Evolutionary conservation across 2,329 filamentous ascomycete genomes (phyloP), one percentile per base, ranked within the genome.

Genomic region (Colletotrichum shisoi): DNA sequence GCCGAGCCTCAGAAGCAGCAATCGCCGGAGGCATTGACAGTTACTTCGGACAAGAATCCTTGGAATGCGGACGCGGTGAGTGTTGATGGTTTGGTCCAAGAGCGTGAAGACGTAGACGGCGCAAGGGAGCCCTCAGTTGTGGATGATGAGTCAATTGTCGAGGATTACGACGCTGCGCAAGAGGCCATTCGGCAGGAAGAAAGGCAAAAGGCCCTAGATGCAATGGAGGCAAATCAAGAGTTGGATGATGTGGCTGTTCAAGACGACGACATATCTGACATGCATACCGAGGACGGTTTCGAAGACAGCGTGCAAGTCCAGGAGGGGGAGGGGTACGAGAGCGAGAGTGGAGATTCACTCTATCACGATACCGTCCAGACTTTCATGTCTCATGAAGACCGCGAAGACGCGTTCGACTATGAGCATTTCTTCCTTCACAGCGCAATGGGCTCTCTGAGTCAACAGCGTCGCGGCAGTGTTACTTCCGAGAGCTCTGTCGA

Each of bases 351-450:
- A 72, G 84, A 88, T 60, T 86, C 86, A 13, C 80, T 89, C 7
- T 89, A 91, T 72, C 86, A 89, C 72, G 88, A 89, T 71, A 81
- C 84, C 0, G 76, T 83, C 54, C 82, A 86, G 62, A 83, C 86
- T 58, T 84, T 85, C 9, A 79, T 91, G 6, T 92, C 93, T 0
- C 94, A 98, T 73, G 94, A 98, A 79, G 93, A 97, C 76, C 91
- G 94, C 21, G 89, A 94, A 71, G 94, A 98, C 77, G 94, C 94
- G 1, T 98, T 98, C 74, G 94, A 98, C 76, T 98, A 98, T 70
- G 92, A 97, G 76, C 90, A 96, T 75, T 97, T 97, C 79, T 97
- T 97, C 77, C 83, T 97, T 15, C 93, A 97, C 76, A 96, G 92
- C 71, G 93, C 93, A 12, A 89, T 97, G 85, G 93, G 93, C 6